A percentile compares a stretch with the other conserved stretches of the same genome.
Evolutionary conservation across 2,329 filamentous ascomycete genomes (phyloP).

Genomic region (Thielaviopsis ethacetica): DNA sequence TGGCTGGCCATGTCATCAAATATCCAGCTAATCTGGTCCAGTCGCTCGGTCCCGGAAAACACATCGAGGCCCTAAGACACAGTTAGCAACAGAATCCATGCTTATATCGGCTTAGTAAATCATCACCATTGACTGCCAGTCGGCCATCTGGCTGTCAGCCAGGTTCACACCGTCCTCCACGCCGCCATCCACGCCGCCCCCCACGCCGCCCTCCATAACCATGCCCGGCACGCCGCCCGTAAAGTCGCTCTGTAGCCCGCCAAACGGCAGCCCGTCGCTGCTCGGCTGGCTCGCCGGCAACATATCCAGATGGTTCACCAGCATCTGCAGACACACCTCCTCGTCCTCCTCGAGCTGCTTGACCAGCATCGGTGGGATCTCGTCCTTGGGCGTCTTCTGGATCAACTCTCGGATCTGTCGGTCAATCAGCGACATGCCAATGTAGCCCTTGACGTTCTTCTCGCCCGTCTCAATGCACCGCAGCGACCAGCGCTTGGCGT

Average conservation of each 20-base stretch:
- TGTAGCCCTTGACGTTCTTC: slow-evolving; percentile 36
- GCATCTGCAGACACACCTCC: slow-evolving; percentile 19
- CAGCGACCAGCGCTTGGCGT: slow-evolving; percentile 25
- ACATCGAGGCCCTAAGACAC: neutral
- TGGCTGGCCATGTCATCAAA: slow-evolving; percentile 3
- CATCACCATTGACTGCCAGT: slow-evolving; percentile 7
- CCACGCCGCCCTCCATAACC: neutral
- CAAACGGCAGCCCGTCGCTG: neutral
- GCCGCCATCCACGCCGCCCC: neutral
- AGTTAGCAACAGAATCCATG: neutral
- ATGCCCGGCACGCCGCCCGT: neutral
- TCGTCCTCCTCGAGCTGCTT: slow-evolving; percentile 22
- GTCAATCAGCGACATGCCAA: slow-evolving; percentile 24
- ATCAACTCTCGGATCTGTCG: slow-evolving; percentile 27
- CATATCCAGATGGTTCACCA: slow-evolving; percentile 17
- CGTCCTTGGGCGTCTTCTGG: slow-evolving; percentile 20
- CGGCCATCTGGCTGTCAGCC: slow-evolving; percentile 3
- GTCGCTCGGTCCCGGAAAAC: neutral
- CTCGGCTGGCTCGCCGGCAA: neutral
- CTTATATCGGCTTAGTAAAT: neutral
- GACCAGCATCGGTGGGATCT: slow-evolving; percentile 21
- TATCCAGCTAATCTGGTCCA: slow-evolving; percentile 4
- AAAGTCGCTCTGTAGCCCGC: neutral
- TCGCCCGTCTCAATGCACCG: slow-evolving; percentile 29
- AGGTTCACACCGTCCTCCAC: neutral